Percentiles rank a stretch among this genome's conserved stretches.
These are phyloP conservation scores for Saccharomyces hybrid DNA, from an alignment of 1,139 yeast species.

Conservation along the genomic window DNA sequence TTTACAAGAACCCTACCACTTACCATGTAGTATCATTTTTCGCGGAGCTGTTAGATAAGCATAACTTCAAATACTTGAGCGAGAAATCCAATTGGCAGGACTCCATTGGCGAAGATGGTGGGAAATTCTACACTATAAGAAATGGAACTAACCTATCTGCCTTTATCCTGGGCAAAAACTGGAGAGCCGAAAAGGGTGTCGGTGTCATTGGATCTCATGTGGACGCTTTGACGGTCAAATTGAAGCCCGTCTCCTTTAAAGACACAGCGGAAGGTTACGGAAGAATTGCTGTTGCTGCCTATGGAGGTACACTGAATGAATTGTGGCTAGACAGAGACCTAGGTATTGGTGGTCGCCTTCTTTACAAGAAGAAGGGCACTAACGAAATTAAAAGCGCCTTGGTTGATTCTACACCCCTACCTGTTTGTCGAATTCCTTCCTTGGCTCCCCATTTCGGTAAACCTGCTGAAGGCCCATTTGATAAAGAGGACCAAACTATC, in stretches of 20 bases:
- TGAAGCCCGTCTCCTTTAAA: constrained; percentile 51
- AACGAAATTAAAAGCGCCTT: constrained; percentile 38
- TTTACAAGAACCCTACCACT: constrained; percentile 54
- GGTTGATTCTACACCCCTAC: constrained; percentile 53
- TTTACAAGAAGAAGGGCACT: constrained; percentile 35
- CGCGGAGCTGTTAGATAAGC: constrained; percentile 36
- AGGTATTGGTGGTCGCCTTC: constrained; percentile 57
- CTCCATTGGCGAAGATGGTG: constrained; percentile 27
- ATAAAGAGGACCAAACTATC: constrained; percentile 54
- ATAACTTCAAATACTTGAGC: constrained; percentile 48
- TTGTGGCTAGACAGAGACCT: constrained; percentile 63
- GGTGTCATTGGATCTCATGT: constrained; percentile 56
- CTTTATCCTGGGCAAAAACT: constrained; percentile 48
- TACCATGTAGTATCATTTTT: constrained; percentile 50
- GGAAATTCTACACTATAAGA: constrained; percentile 50
- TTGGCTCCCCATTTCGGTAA: constrained; percentile 62
- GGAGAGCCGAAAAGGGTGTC: constrained; percentile 51
- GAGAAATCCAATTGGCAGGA: constrained; percentile 45
- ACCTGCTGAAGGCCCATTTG: constrained; percentile 44
- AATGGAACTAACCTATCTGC: constrained; percentile 52
- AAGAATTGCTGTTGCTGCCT: constrained; percentile 58
- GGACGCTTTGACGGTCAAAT: constrained; percentile 50
- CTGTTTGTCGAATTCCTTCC: constrained; percentile 58
- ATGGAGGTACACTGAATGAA: constrained; percentile 50
- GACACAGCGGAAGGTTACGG: constrained; percentile 51